phyloP scores from a whole-genome alignment of 768 basidiomycete species.

The Tricholoma sp. region DNA sequence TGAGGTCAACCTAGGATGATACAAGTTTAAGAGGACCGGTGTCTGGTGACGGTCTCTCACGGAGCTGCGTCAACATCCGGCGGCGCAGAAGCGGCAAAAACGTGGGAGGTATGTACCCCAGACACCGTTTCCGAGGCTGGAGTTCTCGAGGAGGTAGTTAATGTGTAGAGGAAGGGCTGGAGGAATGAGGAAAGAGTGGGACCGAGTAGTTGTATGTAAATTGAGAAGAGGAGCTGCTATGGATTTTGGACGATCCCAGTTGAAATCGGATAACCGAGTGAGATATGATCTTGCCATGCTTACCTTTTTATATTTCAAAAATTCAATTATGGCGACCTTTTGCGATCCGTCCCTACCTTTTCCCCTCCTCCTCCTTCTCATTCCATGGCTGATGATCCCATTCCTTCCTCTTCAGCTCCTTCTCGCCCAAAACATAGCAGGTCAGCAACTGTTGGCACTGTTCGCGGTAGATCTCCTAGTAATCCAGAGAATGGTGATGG shows the following conservation, averaged over 20 bases:
- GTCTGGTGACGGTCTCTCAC: too few relatives aligned
- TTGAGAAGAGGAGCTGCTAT: too few relatives aligned
- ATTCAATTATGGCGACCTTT: slow-evolving; percentile 13
- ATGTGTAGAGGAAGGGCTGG: not conserved
- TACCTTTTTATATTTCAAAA: not conserved
- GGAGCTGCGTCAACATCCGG: slow-evolving; percentile 12
- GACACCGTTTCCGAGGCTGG: not conserved
- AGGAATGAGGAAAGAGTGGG: too few relatives aligned
- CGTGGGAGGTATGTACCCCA: not conserved
- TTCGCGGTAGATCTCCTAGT: slow-evolving; percentile 48
- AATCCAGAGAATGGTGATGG: slow-evolving; percentile 45
- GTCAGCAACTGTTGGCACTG: slow-evolving; percentile 34
- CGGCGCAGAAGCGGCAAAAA: slow-evolving; percentile 14
- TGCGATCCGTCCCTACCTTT: slow-evolving; percentile 21
- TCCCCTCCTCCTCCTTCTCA: slow-evolving; percentile 6
- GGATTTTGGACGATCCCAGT: too few relatives aligned
- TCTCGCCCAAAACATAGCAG: slow-evolving; percentile 38
- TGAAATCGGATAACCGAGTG: not conserved
- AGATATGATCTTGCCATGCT: slow-evolving; percentile 13
- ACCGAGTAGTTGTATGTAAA: too few relatives aligned
- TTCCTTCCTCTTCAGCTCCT: slow-evolving; percentile 32
- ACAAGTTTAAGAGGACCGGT: too few relatives aligned
- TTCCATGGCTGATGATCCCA: slow-evolving; percentile 33
- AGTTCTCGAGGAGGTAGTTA: not conserved
- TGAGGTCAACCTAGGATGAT: too few relatives aligned